phyloP scores from a whole-genome alignment of 371 early-diverging fungal species.

The Sporodiniella umbellata region DNA sequence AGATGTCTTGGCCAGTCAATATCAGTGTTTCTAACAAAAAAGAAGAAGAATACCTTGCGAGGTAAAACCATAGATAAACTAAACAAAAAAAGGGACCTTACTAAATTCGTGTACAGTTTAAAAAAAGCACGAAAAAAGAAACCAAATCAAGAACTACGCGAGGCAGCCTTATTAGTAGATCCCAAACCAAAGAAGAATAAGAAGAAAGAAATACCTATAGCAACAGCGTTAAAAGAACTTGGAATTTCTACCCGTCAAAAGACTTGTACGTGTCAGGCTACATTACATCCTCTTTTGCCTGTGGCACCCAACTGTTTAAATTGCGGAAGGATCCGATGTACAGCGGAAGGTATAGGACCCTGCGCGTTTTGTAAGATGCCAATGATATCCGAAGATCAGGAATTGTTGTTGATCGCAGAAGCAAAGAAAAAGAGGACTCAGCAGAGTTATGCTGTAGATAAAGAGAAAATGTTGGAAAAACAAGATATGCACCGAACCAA shows the following conservation, averaged over 20 bases:
- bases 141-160: constrained; percentile 15
- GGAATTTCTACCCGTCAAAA: constrained; percentile 37
- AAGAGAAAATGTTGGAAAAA: constrained; percentile 56
- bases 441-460: constrained; percentile 32
- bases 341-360: constrained; percentile 78
- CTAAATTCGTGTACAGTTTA: constrained; percentile 15
- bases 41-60: constrained; percentile 46
- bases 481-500: neutral
- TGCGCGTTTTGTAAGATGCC: constrained; percentile 79
- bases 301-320: constrained; percentile 80
- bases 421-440: constrained; percentile 39
- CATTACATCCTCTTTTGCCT: constrained; percentile 74
- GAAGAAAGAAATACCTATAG: constrained; percentile 44
- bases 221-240: constrained; percentile 43
- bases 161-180: constrained; percentile 12
- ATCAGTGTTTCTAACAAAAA: constrained; percentile 45
- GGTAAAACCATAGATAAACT: constrained; percentile 25
- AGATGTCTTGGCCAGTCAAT: constrained; percentile 38
- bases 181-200: constrained; percentile 27
- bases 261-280: constrained; percentile 57
- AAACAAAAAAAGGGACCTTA: too few species aligned
- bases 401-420: constrained; percentile 53
- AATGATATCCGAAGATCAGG: constrained; percentile 71
- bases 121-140: constrained; percentile 16
- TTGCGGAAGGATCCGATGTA: constrained; percentile 90